Percentiles rank a stretch among this genome's conserved stretches.
These are phyloP conservation scores for Colletotrichum lindemuthianum DNA, from an alignment of 2,329 filamentous ascomycete genomes.

Conservation along the genomic window DNA sequence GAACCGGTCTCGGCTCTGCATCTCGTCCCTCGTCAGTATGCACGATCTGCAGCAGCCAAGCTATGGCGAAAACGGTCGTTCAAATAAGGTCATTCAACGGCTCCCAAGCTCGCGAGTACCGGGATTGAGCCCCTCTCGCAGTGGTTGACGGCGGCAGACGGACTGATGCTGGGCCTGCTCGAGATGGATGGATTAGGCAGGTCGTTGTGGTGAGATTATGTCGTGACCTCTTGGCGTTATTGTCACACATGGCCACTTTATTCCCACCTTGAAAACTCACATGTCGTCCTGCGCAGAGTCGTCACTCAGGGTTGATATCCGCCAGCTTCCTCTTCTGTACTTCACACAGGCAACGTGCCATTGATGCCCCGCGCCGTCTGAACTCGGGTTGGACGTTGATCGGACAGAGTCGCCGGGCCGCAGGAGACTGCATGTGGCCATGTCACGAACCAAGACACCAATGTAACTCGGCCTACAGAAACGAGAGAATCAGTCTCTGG, in stretches of 20 bases:
- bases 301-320: not conserved
- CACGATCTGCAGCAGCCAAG: conserved; percentile 24
- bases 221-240: conserved; percentile 26
- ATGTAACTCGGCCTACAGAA: conserved; percentile 2
- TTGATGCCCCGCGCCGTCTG: not conserved
- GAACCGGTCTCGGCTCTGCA: not conserved
- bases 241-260: not conserved
- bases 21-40: not conserved
- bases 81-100: conserved; percentile 17
- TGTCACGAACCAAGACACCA: conserved; percentile 6
- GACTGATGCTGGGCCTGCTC: not conserved
- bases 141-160: not conserved
- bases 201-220: conserved; percentile 8
- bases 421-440: conserved; percentile 19
- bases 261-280: not conserved
- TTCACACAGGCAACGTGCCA: not conserved
- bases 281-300: too few relatives aligned
- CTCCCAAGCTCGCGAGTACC: not conserved
- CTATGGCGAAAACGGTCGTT: conserved; percentile 25
- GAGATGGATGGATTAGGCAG: conserved; percentile 19
- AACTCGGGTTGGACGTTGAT: not conserved
- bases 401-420: conserved; percentile 3
- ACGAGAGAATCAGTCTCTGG: not conserved
- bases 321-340: not conserved
- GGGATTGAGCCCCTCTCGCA: not conserved